Base-by-base conservation (phyloP, 495 filamentous ascomycete genomes). In the Aspergillus bridgeri region DNA sequence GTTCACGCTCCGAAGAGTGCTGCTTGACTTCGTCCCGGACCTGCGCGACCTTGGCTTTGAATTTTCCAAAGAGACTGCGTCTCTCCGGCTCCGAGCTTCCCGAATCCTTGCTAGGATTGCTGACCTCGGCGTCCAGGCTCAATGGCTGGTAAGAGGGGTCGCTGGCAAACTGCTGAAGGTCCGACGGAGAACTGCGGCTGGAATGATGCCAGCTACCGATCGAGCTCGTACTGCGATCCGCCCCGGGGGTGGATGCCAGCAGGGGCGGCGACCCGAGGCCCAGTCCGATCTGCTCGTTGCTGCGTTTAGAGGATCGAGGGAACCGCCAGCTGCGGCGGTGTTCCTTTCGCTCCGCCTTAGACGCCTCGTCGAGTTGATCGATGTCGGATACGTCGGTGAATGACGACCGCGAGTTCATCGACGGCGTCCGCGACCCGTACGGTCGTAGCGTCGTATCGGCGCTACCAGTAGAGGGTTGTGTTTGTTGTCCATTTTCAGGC, bases 1-100 rank as follows among this genome's bases (percentile, higher is more conserved):
- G 67, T 47, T 81, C 78, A 46, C 79, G 78, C 57, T 86, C 81
- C 24, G 70, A 38, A 11, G 33, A 77, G 49, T 89, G 86, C 67
- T 89, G 86, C 67, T 86, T 84, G 2, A 72, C 79, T 8, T 81
- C 84, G 59, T 91, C 87, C 58, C 86, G 90, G 23, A 85, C 83
- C 62, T 92, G 89, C 18, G 87, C 82, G 43, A 94, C 84, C 72
- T 94, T 96, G 60, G 85, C 87, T 66, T 89, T 89, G 61, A 96
- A 82, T 82, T 92, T 96, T 17, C 84, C 86, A 49, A 95, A 80
- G 5, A 91, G 79, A n/a, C 89, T 88, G 59, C 84, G 89, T 59
- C 80, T 79, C 67, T 85, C 81, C 20, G 69, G 82, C 70, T 77
- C 80, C 65, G 73, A 75, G 64, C 66, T 75, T 56, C 51, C 62